Evolutionary conservation across 129 eudicot species (phyloP).

Genomic region (Heracleum sosnowskyi): DNA sequence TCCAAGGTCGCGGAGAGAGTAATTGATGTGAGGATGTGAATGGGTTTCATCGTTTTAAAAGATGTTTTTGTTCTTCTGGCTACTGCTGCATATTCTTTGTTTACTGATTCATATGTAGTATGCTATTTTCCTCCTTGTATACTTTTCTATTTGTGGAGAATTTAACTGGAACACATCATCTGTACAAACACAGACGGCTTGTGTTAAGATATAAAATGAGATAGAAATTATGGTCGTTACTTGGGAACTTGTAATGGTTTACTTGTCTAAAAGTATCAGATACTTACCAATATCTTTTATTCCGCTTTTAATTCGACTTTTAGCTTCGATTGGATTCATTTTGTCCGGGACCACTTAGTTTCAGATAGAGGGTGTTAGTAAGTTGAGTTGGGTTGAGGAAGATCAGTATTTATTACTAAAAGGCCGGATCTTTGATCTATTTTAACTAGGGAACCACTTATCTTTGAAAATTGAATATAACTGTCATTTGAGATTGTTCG

Average conservation of each 20-base stretch:
- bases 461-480: neutral
- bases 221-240: neutral
- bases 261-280: neutral
- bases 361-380: neutral
- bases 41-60: conserved; percentile 79
- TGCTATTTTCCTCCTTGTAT: neutral
- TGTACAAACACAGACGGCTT: neutral
- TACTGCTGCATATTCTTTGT: conserved; percentile 38
- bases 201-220: neutral
- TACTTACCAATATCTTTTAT: neutral
- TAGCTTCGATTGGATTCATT: neutral
- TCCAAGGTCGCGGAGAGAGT: conserved; percentile 24
- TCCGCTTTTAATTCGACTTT: neutral
- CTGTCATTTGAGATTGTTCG: neutral
- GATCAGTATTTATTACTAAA: neutral
- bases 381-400: neutral
- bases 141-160: neutral
- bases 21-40: conserved; percentile 72
- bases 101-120: neutral
- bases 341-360: neutral
- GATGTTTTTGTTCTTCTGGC: conserved; percentile 78
- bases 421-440: neutral
- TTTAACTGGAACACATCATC: neutral
- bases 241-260: neutral
- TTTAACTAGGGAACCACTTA: neutral